These are phyloP conservation scores for Aspergillus transmontanensis DNA, from an alignment of 2,329 filamentous ascomycete species.

Conservation along the genomic window DNA sequence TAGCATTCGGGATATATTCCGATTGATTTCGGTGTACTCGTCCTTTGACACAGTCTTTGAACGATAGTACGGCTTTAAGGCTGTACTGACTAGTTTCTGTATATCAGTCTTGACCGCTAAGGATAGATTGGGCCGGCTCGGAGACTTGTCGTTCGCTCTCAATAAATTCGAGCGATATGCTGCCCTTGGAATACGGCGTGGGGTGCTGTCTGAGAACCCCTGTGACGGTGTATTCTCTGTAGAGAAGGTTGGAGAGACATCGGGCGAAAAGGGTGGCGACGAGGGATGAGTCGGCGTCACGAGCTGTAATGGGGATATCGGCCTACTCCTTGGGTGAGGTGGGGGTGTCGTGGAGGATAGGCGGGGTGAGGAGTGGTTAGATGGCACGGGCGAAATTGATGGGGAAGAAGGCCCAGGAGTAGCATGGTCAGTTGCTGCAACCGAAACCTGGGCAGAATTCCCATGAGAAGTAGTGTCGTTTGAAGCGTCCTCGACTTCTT, in stretches of 20 bases:
- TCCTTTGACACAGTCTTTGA: constrained; percentile 80
- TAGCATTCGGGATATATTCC: constrained; percentile 81
- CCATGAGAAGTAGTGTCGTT: constrained; percentile 33
- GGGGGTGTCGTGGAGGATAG: constrained; percentile 44
- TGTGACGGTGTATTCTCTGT: constrained; percentile 12
- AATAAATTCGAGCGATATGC: constrained; percentile 23
- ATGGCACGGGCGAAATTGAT: constrained; percentile 44
- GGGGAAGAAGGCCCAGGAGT: constrained; percentile 46
- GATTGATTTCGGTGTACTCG: constrained; percentile 90
- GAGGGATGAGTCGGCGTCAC: constrained; percentile 32
- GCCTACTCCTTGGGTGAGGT: constrained; percentile 34
- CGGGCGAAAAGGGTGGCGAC: constrained; percentile 61
- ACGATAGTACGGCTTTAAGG: constrained; percentile 80
- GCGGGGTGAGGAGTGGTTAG: constrained; percentile 43
- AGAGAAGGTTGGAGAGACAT: constrained; percentile 68
- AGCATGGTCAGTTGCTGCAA: constrained; percentile 37
- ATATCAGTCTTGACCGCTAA: constrained; percentile 85
- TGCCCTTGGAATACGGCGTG: constrained; percentile 29
- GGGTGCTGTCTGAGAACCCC: constrained; percentile 20
- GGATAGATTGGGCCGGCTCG: constrained; percentile 67
- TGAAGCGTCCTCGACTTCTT: constrained; percentile 73
- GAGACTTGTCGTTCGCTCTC: constrained; percentile 66
- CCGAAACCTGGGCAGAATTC: constrained; percentile 39
- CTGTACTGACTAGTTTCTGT: constrained; percentile 81
- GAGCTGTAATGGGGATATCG: constrained; percentile 40